Base-by-base conservation (phyloP, 73 alveolate genomes). In the Breviolum minutum region DNA sequence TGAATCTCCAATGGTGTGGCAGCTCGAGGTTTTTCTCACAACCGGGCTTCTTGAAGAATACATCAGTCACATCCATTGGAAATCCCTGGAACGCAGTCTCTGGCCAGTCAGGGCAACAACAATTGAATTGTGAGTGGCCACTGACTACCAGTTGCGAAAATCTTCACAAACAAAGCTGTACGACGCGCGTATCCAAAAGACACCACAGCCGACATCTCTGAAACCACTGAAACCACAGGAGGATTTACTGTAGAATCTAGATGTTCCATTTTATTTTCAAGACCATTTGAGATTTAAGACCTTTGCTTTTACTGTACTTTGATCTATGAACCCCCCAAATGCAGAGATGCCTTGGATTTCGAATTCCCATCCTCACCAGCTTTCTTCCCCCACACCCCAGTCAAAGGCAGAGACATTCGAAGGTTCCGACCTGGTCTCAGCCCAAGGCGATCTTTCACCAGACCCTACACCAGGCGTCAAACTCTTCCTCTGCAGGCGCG, bases 401-500 rank as follows among this genome's bases (percentile, higher is more conserved):
- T 83, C 92, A 32, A 19, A 6, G 22, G 26, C 54, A n/a, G 73
- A 54, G 32, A 60, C 19, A 48, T 11, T 48, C 10, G 61, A 20
- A 0, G 92, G 92, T 54, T 83, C 92, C 6, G 88, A 80, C 68
- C 68, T 80, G 19, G 86, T 77, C 27, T 19, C 48, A 13, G 30
- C 54, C 12, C 62, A 11, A 22, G 88, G 81, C 48, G 30, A 63
- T 29, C 32, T 83, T 62, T 32, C 95, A 26, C 69, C 60, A n/a
- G 81, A 66, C 10, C 95, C 29, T 60, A 24, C 20, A 77, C 63
- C 13, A 20, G 92, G 89, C n/a, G 89, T 87, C 29, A 87, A 27
- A 48, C 95, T 87, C 83, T 68, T 86, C 81, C 95, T 87, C 26
- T 27, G 16, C 19, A 87, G 83, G 48, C 83, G 95, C 19, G 85